These are phyloP conservation scores for Boletus sensibilis DNA, from an alignment of 768 basidiomycete species.

Conservation along the genomic window DNA sequence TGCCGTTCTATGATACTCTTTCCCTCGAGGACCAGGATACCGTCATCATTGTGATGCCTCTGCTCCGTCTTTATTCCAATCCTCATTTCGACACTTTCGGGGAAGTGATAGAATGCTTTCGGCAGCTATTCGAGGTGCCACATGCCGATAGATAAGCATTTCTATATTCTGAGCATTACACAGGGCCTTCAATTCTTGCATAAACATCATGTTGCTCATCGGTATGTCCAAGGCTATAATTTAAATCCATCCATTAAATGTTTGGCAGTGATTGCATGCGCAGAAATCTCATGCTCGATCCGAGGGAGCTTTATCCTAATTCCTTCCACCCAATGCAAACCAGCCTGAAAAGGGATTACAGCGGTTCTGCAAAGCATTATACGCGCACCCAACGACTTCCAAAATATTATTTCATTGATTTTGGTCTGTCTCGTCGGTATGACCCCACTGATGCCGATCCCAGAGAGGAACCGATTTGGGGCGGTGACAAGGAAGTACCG, in stretches of 20 bases:
- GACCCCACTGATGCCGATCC: constrained; percentile 27
- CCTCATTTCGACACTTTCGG: no score
- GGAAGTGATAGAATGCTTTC: no score
- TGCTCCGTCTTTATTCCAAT: no score
- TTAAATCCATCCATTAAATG: no score
- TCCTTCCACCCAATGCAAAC: neutral
- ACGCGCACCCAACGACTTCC: neutral
- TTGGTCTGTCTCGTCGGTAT: constrained; percentile 33
- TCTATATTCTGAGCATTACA: no score
- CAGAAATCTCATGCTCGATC: neutral
- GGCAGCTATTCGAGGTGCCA: no score
- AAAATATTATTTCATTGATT: constrained; percentile 22
- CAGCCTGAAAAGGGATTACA: neutral
- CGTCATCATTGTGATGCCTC: constrained; percentile 25
- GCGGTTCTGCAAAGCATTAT: neutral
- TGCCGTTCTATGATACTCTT: constrained; percentile 10
- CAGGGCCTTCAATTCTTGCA: no score
- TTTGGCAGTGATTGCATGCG: no score
- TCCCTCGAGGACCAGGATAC: no score
- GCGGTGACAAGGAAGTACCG: constrained; percentile 42
- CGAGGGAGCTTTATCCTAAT: neutral
- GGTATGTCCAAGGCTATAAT: no score
- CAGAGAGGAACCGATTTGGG: constrained; percentile 29
- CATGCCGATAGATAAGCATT: no score
- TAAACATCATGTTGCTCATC: no score